Evolutionary conservation across 192 early-diverging fungal genomes (phyloP), one percentile per base, ranked within the genome.

Genomic region (Backusella liffmaniae): DNA sequence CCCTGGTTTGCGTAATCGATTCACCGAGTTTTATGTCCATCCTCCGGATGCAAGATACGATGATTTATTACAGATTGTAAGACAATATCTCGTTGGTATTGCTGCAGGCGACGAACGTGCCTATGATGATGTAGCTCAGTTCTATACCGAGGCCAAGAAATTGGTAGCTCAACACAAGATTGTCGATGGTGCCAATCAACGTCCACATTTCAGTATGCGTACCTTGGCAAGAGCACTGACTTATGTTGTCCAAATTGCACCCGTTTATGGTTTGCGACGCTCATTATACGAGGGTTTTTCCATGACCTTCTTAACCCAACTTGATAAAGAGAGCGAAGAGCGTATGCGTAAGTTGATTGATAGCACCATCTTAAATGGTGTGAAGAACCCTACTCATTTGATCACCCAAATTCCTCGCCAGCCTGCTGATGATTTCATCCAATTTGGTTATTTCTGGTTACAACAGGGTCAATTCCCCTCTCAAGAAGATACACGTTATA

Each of bases 1-100:
- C 6, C 92, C 93, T 15, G 96, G 94, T 13, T 89, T 99, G 29
- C 90, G 97, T 39, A 94, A 90, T 53, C 88, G 97, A 30, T 99
- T 99, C 80, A 96, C 95, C 13, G 98, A 99, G 78, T 93, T 97
- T 67, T 99, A 94, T 85, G 95, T 98, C 29, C 92, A 96, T 71
- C 85, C 96, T 13, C 95, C 97, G 4, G 98, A 99, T 87, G 83
- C 89, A 10, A 81, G 89, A 69, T 76, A 86, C 7, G 89, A 93
- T 73, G 97, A 99, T 74, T 86, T 99, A 41, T 77, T 94, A 18
- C 83, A 90, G 42, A 95, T 99, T 67, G 89, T 96, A 35, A 84
- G 84, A 41, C 88, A 88, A 34, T 97, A 99, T 74, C 76, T 99
- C 67, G 75, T 85, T 26, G 87, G 86, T 77, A 88, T 87, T 26